A percentile compares a stretch with the other conserved stretches of the same genome.
Conservation (phyloP, 2,329 filamentous ascomycete genomes). For the Colletotrichum cordylinicola region DNA sequence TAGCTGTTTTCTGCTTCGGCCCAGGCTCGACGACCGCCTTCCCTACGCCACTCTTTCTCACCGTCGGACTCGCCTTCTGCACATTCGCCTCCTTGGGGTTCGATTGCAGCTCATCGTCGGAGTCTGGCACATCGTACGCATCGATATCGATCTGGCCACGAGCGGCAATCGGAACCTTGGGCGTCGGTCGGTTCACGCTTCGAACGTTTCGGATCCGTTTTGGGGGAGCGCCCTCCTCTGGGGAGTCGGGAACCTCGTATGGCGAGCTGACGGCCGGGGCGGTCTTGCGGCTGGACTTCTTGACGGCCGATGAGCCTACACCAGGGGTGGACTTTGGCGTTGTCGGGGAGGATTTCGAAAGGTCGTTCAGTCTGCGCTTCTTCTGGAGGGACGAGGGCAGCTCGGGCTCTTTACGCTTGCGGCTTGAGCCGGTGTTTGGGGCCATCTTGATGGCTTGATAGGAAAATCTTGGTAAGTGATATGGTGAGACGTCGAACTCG, state of each 20-base stretch:
- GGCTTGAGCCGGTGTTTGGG: neutral
- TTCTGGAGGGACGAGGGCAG: slow-evolving; percentile 14
- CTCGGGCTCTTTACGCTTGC: slow-evolving; percentile 9
- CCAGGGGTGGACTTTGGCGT: slow-evolving; percentile 26
- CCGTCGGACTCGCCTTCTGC: slow-evolving; percentile 4
- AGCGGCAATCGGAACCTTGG: slow-evolving; percentile 12
- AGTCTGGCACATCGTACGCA: slow-evolving; percentile 28
- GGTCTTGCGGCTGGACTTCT: neutral
- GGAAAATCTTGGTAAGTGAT: neutral
- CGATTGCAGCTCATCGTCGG: slow-evolving; percentile 24
- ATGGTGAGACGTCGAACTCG: neutral
- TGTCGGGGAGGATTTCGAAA: slow-evolving; percentile 33
- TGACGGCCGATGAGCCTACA: neutral
- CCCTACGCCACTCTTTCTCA: slow-evolving; percentile 2
- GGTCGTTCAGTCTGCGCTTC: slow-evolving; percentile 32
- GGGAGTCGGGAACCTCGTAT: slow-evolving; percentile 28
- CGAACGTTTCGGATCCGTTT: slow-evolving; percentile 13
- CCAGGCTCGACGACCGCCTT: neutral
- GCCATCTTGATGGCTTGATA: neutral
- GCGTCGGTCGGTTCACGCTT: slow-evolving; percentile 13
- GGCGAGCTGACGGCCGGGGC: neutral
- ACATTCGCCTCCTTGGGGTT: neutral
- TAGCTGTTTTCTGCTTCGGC: neutral
- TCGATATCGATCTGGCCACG: neutral
- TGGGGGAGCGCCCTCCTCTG: slow-evolving; percentile 24